These are phyloP conservation scores for Fibroporia radiculosa DNA, from an alignment of 768 basidiomycete species.

Conservation along the genomic window DNA sequence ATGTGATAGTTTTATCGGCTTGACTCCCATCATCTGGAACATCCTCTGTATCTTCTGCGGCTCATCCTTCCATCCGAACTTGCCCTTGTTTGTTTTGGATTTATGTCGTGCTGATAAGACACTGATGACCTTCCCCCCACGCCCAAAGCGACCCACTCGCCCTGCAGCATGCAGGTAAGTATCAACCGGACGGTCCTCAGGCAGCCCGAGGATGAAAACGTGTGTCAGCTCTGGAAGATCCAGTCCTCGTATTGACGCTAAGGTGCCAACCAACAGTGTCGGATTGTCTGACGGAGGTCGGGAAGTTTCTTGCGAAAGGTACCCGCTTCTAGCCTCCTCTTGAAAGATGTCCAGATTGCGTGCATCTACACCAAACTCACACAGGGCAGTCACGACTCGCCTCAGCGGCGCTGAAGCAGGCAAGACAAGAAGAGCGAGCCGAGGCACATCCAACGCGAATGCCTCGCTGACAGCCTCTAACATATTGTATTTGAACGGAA, in stretches of 20 bases:
- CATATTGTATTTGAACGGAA: conserved; percentile 46
- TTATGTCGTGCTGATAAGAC: conserved; percentile 38
- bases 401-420: conserved; percentile 54
- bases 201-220: conserved; percentile 65
- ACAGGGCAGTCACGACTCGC: conserved; percentile 58
- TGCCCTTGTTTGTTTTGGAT: conserved; percentile 22
- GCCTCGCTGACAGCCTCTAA: conserved; percentile 64
- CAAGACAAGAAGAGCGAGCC: conserved; percentile 58
- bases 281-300: conserved; percentile 40
- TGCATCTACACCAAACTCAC: conserved; percentile 59
- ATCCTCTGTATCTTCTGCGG: conserved; percentile 36
- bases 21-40: conserved; percentile 36
- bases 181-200: conserved; percentile 44
- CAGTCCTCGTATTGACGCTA: conserved; percentile 64
- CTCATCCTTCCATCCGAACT: conserved; percentile 21
- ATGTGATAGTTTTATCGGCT: conserved; percentile 39
- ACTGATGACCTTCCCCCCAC: conserved; percentile 57
- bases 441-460: conserved; percentile 69
- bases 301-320: conserved; percentile 31
- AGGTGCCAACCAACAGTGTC: conserved; percentile 57
- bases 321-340: conserved; percentile 33
- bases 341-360: conserved; percentile 47
- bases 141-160: conserved; percentile 67
- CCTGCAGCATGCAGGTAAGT: conserved; percentile 66
- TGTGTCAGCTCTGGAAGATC: conserved; percentile 67